Conservation (phyloP, 345 rosid species). For the Salix purpurea region DNA sequence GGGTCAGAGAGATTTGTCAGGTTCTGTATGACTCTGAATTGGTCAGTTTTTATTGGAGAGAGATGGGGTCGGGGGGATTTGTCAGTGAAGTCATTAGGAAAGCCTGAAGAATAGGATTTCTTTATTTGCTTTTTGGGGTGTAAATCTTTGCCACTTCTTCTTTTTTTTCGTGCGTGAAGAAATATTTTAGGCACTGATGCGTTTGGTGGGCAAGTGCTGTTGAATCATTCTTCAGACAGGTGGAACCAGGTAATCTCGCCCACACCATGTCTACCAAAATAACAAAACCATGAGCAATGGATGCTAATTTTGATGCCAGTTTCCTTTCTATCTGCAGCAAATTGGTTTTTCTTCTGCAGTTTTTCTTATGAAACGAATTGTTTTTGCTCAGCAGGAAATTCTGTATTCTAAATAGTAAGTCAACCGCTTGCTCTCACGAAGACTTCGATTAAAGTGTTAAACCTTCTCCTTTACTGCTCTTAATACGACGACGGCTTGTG, state of each 20-base stretch:
- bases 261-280: not conserved
- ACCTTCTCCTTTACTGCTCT: not conserved
- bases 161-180: not conserved
- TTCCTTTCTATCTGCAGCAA: not conserved
- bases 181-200: not conserved
- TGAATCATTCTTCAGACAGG: not conserved
- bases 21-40: constrained; percentile 32
- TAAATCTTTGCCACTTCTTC: not conserved
- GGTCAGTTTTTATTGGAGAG: constrained; percentile 36
- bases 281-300: not conserved
- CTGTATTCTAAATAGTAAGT: not conserved
- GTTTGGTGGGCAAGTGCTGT: not conserved
- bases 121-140: not conserved
- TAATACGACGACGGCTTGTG: constrained; percentile 10
- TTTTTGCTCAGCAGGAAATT: not conserved
- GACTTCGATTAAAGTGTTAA: not conserved
- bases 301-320: not conserved
- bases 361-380: not conserved
- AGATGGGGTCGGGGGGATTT: constrained; percentile 8
- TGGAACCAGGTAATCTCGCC: not conserved
- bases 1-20: constrained; percentile 15
- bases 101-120: constrained; percentile 55
- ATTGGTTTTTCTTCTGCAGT: not conserved
- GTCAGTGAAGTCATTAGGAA: constrained; percentile 56
- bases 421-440: not conserved